Percentiles rank a stretch among this genome's conserved stretches.
phyloP scores from a whole-genome alignment of 139 green algal genomes.

The Chlorella sp. region DNA sequence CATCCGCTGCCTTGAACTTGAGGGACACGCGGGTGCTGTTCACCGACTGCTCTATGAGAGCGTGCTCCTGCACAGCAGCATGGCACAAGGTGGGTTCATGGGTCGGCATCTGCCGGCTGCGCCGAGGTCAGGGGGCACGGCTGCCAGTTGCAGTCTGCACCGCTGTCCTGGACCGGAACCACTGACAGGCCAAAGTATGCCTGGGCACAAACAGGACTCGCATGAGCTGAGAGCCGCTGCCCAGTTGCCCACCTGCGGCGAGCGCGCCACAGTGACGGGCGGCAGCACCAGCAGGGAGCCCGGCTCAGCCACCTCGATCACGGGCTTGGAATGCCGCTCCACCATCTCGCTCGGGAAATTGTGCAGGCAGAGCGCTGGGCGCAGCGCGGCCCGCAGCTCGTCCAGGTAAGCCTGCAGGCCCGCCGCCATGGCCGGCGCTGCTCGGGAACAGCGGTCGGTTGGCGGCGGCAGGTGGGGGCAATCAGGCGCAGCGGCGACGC shows the following conservation, averaged over 20 bases:
- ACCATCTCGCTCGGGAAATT: conserved; percentile 47
- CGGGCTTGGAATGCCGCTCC: conserved; percentile 70
- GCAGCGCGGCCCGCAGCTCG: conserved; percentile 30
- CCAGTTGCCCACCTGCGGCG: conserved; percentile 12
- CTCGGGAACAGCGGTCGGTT: too few relatives aligned
- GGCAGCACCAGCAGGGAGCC: conserved; percentile 49
- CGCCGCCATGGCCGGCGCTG: neutral
- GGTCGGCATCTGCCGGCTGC: too few relatives aligned
- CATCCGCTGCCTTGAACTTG: conserved; percentile 40
- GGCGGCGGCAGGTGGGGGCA: too few relatives aligned
- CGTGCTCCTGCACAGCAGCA: conserved; percentile 40
- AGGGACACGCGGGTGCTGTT: conserved; percentile 71
- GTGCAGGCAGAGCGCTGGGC: conserved; percentile 50
- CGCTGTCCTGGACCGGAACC: too few relatives aligned
- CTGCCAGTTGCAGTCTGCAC: too few relatives aligned
- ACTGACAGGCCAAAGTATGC: too few relatives aligned
- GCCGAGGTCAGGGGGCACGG: too few relatives aligned
- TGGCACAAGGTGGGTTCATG: neutral
- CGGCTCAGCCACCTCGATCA: conserved; percentile 52
- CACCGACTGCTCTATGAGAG: conserved; percentile 69
- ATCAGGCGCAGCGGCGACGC: too few relatives aligned
- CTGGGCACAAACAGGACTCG: too few relatives aligned
- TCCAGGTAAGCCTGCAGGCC: neutral
- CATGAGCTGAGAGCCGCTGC: too few relatives aligned
- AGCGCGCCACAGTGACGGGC: conserved; percentile 54